phyloP scores from a whole-genome alignment of 352 stramenopile genomes.

The Globisporangium takayamanum region DNA sequence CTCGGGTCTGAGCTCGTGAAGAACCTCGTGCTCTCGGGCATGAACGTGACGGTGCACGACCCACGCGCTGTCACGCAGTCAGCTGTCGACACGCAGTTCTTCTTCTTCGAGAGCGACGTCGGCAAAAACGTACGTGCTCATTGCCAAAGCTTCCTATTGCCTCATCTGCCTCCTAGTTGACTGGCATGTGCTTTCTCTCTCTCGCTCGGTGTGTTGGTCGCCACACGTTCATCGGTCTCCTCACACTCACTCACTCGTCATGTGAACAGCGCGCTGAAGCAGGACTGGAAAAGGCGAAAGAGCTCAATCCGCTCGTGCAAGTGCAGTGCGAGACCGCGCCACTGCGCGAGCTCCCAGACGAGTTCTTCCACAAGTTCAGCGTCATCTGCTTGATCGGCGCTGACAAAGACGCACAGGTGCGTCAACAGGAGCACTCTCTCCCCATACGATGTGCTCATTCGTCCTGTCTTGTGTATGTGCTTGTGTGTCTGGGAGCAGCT shows the following conservation, averaged over 20 bases:
- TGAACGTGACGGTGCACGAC: conserved; percentile 93
- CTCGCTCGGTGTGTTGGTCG: background rate
- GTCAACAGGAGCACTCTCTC: background rate
- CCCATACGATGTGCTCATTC: background rate
- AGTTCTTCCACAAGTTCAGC: conserved; percentile 84
- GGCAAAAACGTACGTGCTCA: conserved; percentile 54
- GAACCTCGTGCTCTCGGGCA: conserved; percentile 95
- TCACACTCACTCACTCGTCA: too few relatives aligned
- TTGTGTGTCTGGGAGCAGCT: conserved; percentile 16
- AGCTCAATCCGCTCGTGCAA: conserved; percentile 92
- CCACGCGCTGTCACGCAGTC: conserved; percentile 31
- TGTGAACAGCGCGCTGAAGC: conserved; percentile 53
- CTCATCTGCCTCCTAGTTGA: conserved; percentile 9
- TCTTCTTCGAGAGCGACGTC: conserved; percentile 64
- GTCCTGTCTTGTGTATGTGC: background rate
- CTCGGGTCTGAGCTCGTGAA: conserved; percentile 93
- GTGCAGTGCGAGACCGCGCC: conserved; percentile 75
- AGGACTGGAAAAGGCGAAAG: conserved; percentile 81
- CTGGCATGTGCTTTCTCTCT: background rate
- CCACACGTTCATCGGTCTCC: background rate
- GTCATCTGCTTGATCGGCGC: conserved; percentile 73
- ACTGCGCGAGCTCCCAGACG: conserved; percentile 43
- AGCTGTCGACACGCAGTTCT: conserved; percentile 79
- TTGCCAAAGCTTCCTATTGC: background rate
- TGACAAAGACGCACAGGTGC: conserved; percentile 32